phyloP scores from a whole-genome alignment of 129 eudicot species.

The Escallonia rubra region DNA sequence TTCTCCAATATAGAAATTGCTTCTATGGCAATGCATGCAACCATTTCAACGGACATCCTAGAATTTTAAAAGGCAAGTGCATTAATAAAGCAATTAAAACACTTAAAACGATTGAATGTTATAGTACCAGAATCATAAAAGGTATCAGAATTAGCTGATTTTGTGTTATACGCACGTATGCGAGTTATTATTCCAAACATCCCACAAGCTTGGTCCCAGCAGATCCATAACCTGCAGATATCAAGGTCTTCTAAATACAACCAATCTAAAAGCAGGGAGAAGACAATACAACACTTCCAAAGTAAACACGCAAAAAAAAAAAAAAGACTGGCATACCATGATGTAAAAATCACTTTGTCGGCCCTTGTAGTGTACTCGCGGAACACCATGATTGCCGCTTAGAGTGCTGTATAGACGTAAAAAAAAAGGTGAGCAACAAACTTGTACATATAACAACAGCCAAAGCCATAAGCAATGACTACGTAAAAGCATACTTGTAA shows the following conservation, averaged over 20 bases:
- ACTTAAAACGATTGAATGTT: not conserved
- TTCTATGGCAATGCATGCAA: slow-evolving; percentile 89
- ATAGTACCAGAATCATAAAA: not conserved
- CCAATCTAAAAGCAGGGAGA: not conserved
- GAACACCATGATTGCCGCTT: slow-evolving; percentile 93
- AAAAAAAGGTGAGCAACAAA: slow-evolving; percentile 2
- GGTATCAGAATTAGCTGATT: not conserved
- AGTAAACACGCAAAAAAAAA: not conserved
- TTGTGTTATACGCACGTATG: slow-evolving; percentile 39
- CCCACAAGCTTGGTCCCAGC: slow-evolving; percentile 95
- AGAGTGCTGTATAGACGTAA: slow-evolving; percentile 39
- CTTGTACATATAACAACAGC: not conserved
- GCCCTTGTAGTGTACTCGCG: slow-evolving; percentile 81
- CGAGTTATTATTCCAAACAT: slow-evolving; percentile 80
- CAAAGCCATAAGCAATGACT: not conserved
- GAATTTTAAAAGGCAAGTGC: not conserved
- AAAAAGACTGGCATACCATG: slow-evolving; percentile 41
- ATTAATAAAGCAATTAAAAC: not conserved
- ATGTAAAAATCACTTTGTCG: slow-evolving; percentile 74
- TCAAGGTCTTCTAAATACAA: not conserved
- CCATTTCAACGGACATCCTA: slow-evolving; percentile 96
- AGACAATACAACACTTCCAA: not conserved
- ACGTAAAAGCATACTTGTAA: slow-evolving; percentile 51
- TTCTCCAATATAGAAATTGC: slow-evolving; percentile 89
- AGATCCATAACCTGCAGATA: slow-evolving; percentile 78